Percentiles rank a stretch among this genome's conserved stretches.
Evolutionary conservation across 306 rosid species (phyloP).

Genomic region (Aeschynomene evenia): DNA sequence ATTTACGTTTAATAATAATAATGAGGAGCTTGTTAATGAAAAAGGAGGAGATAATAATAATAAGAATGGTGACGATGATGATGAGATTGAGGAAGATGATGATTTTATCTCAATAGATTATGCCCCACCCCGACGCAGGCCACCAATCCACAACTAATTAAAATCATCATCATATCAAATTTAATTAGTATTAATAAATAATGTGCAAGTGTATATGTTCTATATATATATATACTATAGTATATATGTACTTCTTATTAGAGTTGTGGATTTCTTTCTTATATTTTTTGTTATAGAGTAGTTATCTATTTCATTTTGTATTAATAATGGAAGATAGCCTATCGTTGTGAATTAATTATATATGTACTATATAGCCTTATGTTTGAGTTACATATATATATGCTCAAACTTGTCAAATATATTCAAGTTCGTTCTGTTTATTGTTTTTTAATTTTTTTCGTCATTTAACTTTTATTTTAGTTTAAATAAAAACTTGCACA

Average conservation of each 20-base stretch:
- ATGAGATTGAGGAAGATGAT: too few relatives aligned
- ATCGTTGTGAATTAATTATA: too few relatives aligned
- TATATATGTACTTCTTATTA: too few relatives aligned
- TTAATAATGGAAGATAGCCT: background rate
- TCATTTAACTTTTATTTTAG: too few relatives aligned
- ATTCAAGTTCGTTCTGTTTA: background rate
- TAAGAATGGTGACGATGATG: background rate
- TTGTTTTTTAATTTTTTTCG: too few relatives aligned
- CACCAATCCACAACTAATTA: constrained; percentile 10
- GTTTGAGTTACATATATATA: too few relatives aligned
- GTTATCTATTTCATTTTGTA: background rate
- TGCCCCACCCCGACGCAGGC: background rate
- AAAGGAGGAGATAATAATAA: background rate
- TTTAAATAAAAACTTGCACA: too few relatives aligned
- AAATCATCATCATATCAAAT: background rate
- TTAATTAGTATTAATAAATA: too few relatives aligned
- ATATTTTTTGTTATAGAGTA: too few relatives aligned
- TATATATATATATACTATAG: too few relatives aligned
- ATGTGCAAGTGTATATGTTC: background rate
- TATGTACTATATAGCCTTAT: too few relatives aligned
- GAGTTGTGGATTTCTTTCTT: background rate
- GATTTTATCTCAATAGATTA: constrained; percentile 12
- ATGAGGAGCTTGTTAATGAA: background rate
- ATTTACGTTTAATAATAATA: background rate
- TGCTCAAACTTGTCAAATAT: too few relatives aligned